Conservation (phyloP, 805 yeast species). For the Metschnikowia bowlesiae region DNA sequence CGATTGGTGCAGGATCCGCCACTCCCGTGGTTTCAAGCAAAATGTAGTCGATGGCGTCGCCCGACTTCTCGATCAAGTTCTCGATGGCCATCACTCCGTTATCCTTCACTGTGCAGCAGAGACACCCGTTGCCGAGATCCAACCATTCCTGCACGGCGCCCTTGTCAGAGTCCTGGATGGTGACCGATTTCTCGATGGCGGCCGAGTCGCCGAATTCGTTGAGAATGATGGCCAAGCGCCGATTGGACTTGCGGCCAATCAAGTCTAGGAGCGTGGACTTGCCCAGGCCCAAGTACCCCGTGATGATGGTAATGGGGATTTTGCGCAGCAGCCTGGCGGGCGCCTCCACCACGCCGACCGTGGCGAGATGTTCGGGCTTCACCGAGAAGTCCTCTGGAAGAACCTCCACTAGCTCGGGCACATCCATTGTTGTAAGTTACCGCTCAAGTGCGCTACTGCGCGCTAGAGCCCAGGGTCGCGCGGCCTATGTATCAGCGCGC, state of each 20-base stretch:
- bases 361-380: constrained; percentile 15
- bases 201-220: constrained; percentile 92
- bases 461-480: too few species aligned
- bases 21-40: constrained; percentile 91
- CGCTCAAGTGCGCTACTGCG: too few species aligned
- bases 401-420: constrained; percentile 33
- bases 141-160: constrained; percentile 83
- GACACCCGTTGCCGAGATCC: constrained; percentile 93
- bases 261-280: constrained; percentile 79
- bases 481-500: background rate
- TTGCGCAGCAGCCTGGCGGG: constrained; percentile 21
- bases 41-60: constrained; percentile 81
- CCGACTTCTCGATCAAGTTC: constrained; percentile 66
- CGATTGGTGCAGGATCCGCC: constrained; percentile 97
- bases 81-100: constrained; percentile 94
- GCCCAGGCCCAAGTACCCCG: constrained; percentile 95
- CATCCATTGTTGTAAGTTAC: constrained; percentile 14
- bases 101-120: constrained; percentile 94
- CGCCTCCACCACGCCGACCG: background rate
- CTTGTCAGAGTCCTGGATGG: constrained; percentile 52
- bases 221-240: constrained; percentile 80
- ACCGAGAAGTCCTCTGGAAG: constrained; percentile 19
- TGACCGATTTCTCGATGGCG: constrained; percentile 82
- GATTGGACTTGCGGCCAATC: constrained; percentile 65
- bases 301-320: constrained; percentile 88